phyloP scores from a whole-genome alignment of 352 stramenopile species.

The Phytophthora citricola region DNA sequence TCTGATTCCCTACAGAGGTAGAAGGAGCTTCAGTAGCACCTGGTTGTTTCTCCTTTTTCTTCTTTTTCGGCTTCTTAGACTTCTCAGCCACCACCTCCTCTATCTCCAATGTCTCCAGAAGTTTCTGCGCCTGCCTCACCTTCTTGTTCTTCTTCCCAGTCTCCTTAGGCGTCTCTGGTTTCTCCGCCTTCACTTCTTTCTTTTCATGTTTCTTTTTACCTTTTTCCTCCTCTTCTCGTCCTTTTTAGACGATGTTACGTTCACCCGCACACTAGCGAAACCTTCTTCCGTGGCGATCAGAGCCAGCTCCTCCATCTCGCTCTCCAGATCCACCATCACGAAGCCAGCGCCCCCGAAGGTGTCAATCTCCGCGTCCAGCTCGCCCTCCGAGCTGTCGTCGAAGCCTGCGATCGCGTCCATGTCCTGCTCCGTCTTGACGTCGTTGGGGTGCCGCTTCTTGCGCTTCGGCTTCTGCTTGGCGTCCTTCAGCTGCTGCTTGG shows the following conservation, averaged over 20 bases:
- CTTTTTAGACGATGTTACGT: constrained; percentile 13
- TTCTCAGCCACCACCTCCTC: constrained; percentile 13
- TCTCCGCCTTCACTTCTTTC: not conserved
- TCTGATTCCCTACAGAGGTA: not conserved
- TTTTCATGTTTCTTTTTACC: constrained; percentile 8
- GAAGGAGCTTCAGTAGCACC: not conserved
- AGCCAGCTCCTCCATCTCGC: constrained; percentile 50
- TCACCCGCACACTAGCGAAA: constrained; percentile 17
- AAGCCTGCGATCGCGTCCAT: constrained; percentile 38
- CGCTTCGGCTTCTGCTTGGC: constrained; percentile 15
- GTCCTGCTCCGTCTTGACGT: constrained; percentile 43
- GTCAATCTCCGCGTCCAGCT: constrained; percentile 31
- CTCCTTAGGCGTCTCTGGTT: constrained; percentile 12
- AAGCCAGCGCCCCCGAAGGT: constrained; percentile 41
- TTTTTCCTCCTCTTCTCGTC: constrained; percentile 17
- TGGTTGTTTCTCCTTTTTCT: constrained; percentile 18
- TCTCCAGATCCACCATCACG: constrained; percentile 50
- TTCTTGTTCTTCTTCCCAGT: constrained; percentile 37
- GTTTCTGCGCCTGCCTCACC: constrained; percentile 28
- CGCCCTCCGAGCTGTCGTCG: constrained; percentile 36
- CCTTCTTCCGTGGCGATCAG: constrained; percentile 40
- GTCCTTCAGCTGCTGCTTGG: constrained; percentile 22
- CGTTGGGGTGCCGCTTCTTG: constrained; percentile 37
- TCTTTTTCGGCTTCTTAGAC: constrained; percentile 26
- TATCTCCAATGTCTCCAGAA: constrained; percentile 20